Percentiles rank a stretch among this genome's conserved stretches.
Evolutionary conservation across 169 alveolate species (phyloP).

Genomic region (Plasmodium relictum): DNA sequence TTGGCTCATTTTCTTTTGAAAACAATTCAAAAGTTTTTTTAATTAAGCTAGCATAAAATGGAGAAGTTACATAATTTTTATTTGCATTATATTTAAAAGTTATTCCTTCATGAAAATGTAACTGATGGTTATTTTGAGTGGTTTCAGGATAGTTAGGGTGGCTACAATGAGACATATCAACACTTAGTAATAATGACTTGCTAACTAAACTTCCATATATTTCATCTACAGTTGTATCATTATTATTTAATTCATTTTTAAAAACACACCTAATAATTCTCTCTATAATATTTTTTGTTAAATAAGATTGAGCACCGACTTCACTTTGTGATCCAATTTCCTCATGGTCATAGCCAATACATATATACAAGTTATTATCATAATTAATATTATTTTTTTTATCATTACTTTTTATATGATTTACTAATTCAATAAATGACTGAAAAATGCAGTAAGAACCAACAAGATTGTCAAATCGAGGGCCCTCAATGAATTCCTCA

Average conservation of each 20-base stretch:
- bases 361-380: constrained; percentile 40
- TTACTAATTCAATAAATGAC: constrained; percentile 79
- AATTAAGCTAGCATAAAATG: constrained; percentile 49
- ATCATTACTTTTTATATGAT: constrained; percentile 28
- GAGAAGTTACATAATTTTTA: constrained; percentile 58
- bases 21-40: constrained; percentile 60
- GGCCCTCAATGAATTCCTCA: constrained; percentile 95
- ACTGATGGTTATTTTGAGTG: constrained; percentile 91
- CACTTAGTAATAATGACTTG: constrained; percentile 83
- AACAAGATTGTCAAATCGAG: constrained; percentile 94
- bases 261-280: constrained; percentile 36
- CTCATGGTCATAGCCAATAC: constrained; percentile 68
- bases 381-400: not conserved
- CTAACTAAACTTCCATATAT: constrained; percentile 80
- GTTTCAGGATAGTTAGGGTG: constrained; percentile 97
- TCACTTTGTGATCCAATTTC: constrained; percentile 85
- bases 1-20: constrained; percentile 8
- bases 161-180: constrained; percentile 97
- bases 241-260: not conserved
- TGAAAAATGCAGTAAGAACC: constrained; percentile 80
- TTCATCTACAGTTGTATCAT: constrained; percentile 17
- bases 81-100: constrained; percentile 56
- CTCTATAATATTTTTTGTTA: constrained; percentile 79
- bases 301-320: constrained; percentile 81
- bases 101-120: constrained; percentile 91